phyloP scores from a whole-genome alignment of 2,329 filamentous ascomycete species.

The Pleurostoma richardsiae region DNA sequence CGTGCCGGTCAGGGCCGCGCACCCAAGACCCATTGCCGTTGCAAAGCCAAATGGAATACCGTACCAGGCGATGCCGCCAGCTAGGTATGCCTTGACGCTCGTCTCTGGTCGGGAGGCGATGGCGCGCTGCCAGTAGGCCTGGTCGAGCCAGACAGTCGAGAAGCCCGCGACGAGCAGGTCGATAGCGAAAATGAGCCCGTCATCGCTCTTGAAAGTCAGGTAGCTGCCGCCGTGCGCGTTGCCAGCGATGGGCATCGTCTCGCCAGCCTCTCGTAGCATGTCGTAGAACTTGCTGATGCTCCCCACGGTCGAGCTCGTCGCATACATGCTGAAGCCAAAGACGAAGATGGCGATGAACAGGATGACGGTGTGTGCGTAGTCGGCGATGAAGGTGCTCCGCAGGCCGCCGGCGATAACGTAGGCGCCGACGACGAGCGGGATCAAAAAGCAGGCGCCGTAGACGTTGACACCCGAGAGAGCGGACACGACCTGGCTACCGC shows the following conservation, averaged over 20 bases:
- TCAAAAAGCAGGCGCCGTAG: conserved; percentile 32
- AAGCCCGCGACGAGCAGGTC: conserved; percentile 30
- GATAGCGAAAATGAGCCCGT: conserved; percentile 29
- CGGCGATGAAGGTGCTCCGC: conserved; percentile 32
- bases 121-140: conserved; percentile 38
- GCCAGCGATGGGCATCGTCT: conserved; percentile 22
- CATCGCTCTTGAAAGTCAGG: conserved; percentile 27
- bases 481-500: conserved; percentile 29
- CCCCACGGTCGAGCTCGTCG: conserved; percentile 20
- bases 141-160: conserved; percentile 30
- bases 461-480: conserved; percentile 34
- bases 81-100: conserved; percentile 32
- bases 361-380: conserved; percentile 34
- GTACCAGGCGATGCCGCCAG: conserved; percentile 33
- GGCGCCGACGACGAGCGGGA: conserved; percentile 28
- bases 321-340: conserved; percentile 30
- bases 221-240: conserved; percentile 27
- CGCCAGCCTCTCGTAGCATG: conserved; percentile 23
- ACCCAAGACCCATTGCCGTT: conserved; percentile 27
- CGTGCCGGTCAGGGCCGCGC: conserved; percentile 20
- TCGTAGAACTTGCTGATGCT: conserved; percentile 28
- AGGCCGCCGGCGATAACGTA: conserved; percentile 34
- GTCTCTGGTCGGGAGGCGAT: conserved; percentile 34
- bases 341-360: conserved; percentile 30
- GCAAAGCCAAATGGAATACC: conserved; percentile 29